These are phyloP conservation scores for Metroxylon sagu DNA, from an alignment of 176 grass and related monocot species.

Conservation along the genomic window DNA sequence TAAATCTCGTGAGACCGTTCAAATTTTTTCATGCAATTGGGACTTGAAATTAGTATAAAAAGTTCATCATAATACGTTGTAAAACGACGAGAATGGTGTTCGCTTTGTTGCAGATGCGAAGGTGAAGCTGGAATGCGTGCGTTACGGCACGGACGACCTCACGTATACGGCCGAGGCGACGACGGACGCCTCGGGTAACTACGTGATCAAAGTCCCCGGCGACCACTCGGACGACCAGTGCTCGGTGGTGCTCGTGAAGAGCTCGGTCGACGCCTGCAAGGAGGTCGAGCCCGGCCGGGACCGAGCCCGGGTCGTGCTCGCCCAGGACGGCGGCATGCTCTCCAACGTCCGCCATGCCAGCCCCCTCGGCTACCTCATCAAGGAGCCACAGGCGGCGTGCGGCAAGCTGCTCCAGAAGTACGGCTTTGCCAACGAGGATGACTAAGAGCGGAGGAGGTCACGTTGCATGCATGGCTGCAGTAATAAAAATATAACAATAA, in stretches of 20 bases:
- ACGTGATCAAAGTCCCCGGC: slow-evolving; percentile 58
- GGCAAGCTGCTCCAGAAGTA: slow-evolving; percentile 32
- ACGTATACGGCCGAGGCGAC: slow-evolving; percentile 31
- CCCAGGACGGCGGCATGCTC: slow-evolving; percentile 23
- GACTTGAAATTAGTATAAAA: too few species aligned
- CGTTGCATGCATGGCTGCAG: slow-evolving; percentile 7
- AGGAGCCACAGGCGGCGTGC: slow-evolving; percentile 39
- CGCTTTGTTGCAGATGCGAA: slow-evolving; percentile 41
- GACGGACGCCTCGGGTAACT: slow-evolving; percentile 43
- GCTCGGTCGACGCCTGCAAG: slow-evolving; percentile 34
- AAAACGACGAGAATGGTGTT: too few species aligned
- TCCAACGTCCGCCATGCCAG: slow-evolving; percentile 35
- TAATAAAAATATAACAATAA: not conserved
- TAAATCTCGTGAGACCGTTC: too few species aligned
- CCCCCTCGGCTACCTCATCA: slow-evolving; percentile 67
- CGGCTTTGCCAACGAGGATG: slow-evolving; percentile 16
- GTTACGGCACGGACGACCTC: slow-evolving; percentile 22
- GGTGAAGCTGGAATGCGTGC: slow-evolving; percentile 73
- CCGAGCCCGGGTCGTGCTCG: slow-evolving; percentile 40
- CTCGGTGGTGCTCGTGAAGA: slow-evolving; percentile 45
- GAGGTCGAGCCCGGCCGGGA: slow-evolving; percentile 16
- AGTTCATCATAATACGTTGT: too few species aligned
- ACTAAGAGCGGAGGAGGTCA: slow-evolving; percentile 9
- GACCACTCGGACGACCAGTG: slow-evolving; percentile 69
- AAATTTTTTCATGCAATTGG: too few species aligned